Conservation (phyloP, 352 stramenopile species). For the Blastocystis sp. region DNA sequence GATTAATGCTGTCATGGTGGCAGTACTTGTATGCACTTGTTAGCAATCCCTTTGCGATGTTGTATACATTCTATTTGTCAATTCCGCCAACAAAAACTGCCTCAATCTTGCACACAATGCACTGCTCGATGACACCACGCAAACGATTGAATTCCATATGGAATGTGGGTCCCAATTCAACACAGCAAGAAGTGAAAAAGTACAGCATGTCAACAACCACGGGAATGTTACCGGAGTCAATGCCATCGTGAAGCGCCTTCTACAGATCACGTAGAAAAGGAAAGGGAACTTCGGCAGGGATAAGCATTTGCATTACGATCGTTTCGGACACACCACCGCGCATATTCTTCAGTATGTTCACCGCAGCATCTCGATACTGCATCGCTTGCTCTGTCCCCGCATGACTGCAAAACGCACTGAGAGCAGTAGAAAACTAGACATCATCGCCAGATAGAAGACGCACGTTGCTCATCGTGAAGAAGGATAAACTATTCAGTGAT, state of each 20-base stretch:
- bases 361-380: background rate
- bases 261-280: background rate
- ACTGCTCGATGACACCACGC: background rate
- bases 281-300: background rate
- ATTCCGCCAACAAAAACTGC: background rate
- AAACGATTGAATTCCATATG: conserved; percentile 21
- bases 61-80: background rate
- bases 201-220: background rate
- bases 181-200: background rate
- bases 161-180: background rate
- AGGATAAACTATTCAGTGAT: no score
- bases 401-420: background rate
- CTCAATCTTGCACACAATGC: background rate
- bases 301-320: background rate
- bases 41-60: background rate
- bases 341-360: background rate
- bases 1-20: conserved; percentile 1
- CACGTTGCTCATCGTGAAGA: no score
- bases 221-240: background rate
- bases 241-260: background rate
- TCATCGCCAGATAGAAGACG: background rate
- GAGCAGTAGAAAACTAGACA: background rate
- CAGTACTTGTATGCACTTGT: background rate
- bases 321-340: background rate
- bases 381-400: background rate